Evolutionary conservation across 169 alveolate genomes (phyloP).

Genomic region (Plasmodium fragile): DNA sequence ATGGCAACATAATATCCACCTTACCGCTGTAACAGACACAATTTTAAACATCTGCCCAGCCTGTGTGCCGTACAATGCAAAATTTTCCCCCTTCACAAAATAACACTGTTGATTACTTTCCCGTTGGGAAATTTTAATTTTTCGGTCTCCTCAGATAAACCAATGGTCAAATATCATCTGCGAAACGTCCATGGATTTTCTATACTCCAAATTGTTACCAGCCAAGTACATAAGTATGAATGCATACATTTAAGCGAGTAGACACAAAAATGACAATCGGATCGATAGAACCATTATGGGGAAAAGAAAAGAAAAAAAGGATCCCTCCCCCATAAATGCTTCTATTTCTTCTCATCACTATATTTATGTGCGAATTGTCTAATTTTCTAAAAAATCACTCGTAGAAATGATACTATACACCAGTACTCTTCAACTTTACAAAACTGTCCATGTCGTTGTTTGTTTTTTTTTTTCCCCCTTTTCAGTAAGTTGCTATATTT

Average conservation of each 20-base stretch:
- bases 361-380: background rate
- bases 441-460: background rate
- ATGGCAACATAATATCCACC: background rate
- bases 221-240: conserved; percentile 52
- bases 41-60: background rate
- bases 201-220: conserved; percentile 70
- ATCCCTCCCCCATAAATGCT: background rate
- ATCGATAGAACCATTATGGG: background rate
- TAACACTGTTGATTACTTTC: background rate
- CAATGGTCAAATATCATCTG: conserved; percentile 70
- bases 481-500: conserved; percentile 76
- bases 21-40: background rate
- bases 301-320: background rate
- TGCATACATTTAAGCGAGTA: conserved; percentile 8
- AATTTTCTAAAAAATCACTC: background rate
- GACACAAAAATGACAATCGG: background rate
- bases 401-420: background rate
- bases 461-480: background rate
- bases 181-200: conserved; percentile 44
- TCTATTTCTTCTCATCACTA: background rate
- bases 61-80: background rate
- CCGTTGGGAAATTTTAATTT: background rate
- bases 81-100: background rate
- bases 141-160: conserved; percentile 22
- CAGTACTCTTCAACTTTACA: background rate